Evolutionary conservation across 1,139 yeast genomes (phyloP), one percentile per base, ranked within the genome.

Genomic region (Geotrichum bryndzae): DNA sequence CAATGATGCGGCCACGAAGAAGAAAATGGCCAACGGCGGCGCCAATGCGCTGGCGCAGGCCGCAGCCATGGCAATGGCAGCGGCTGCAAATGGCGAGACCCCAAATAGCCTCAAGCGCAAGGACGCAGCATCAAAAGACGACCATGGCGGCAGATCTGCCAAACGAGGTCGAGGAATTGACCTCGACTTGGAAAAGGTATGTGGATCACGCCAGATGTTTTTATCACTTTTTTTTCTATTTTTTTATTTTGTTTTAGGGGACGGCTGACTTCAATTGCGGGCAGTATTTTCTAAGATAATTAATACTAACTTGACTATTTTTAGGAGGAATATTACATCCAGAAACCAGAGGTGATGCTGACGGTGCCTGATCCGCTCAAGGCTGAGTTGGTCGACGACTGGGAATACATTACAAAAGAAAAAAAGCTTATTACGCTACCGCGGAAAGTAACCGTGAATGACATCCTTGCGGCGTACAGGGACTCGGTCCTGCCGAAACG

Each of bases 351-450:
- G 66, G 78, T 87, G 45, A 73, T 76, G 57, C 69, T 88, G 13
- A 77, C 78, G 2, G 82, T 90, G 25, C 89, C 94, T 0, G 84
- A 85, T 61, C 76, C 79, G 53, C 78, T 94, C 64, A 91, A 90
- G 72, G 79, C 87, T 3, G 69, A 86, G 6, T 76, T 94, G 54
- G 96, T 92, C 1, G 92, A 90, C 70, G 98, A 94, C 76, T 94
- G 98, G 98, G 97, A 92, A 73, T 81, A 79, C 67, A 81, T 92
- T 57, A 90, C 98, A 1, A 89, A 89, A 69, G 88, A 89, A 66
- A 86, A 87, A 18, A 18, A 27, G 22, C 51, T 54, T 29, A 25
- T 54, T 7, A n/a, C 51, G 6, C 11, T 54, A 25, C 57, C 57
- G 3, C 51, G 57, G n/a, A 35, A 38, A 41, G 35, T 45, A 15